Evolutionary conservation across 495 filamentous ascomycete species (phyloP), one percentile per base, ranked within the genome.

Genomic region (Penicillium desertorum): DNA sequence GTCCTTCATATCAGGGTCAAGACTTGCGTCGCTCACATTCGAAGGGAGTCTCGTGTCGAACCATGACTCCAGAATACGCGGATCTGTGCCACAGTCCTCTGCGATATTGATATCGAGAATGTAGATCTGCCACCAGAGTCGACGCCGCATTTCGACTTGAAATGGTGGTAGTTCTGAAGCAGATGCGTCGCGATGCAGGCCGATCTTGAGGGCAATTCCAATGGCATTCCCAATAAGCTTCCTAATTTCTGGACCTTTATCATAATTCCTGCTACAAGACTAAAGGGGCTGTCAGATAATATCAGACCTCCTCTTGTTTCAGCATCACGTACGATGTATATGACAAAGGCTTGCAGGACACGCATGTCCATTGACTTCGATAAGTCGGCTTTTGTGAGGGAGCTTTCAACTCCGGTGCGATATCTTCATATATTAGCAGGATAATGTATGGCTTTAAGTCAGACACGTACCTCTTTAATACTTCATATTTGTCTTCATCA

Each of bases 71-170:
- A 80, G 65, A 20, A 92, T 85, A 11, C 74, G 82, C 7, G 88
- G 82, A 45, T 91, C 86, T 45, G 82, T 85, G 1, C 86, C 87
- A 60, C 88, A 79, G 54, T 90, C 88, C 65, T 94, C 88, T 8
- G 86, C 82, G 0, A 85, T 84, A 5, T 86, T 78, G 2, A 83
- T 70, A 62, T 95, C 90, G 1, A 92, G 70, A 12, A 86, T 75
- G 61, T 81, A 87, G 3, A 92, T 76, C 19, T 86, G 82, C 32
- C 32, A 36, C 32, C 32, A 36, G 12, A 36, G 32, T 36, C 32
- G 32, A 36, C 32, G 32, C 32, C 32, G 32, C 32, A 36, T 36
- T 5, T 36, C 32, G 12, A 12, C 32, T 36, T 36, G 12, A 5
- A 16, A 36, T 12, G 32, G 32, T 36, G 32, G 32, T 16, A 36